Percentiles rank a stretch among this genome's conserved stretches.
Evolutionary conservation across 192 early-diverging fungal species (phyloP).

Genomic region (Umbelopsis isabellina): DNA sequence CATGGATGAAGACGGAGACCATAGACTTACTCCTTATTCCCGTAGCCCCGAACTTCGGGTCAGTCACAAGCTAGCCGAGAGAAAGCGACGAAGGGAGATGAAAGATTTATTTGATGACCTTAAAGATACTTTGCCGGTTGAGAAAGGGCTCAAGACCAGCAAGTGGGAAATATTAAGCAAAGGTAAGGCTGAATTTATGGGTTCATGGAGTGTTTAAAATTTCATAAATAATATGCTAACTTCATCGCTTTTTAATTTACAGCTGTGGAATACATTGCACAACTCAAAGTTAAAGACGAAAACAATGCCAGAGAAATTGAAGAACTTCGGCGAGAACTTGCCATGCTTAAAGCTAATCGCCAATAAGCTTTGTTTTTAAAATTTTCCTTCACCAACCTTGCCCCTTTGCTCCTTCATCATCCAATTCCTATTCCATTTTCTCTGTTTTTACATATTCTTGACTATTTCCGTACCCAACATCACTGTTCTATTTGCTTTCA

Average conservation of each 20-base stretch:
- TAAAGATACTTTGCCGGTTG: conserved; percentile 75
- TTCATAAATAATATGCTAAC: background rate
- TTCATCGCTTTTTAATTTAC: background rate
- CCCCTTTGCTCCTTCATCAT: background rate
- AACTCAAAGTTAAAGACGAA: conserved; percentile 52
- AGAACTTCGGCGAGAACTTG: conserved; percentile 47
- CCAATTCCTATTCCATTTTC: background rate
- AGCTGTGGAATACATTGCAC: conserved; percentile 61
- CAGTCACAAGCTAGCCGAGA: conserved; percentile 87
- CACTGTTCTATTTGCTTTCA: no score
- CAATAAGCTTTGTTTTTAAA: background rate
- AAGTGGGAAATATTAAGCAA: conserved; percentile 92
- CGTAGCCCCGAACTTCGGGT: conserved; percentile 79
- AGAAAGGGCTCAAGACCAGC: conserved; percentile 78
- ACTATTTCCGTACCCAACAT: no score
- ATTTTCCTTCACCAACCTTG: background rate
- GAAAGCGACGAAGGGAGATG: conserved; percentile 88
- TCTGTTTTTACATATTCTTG: no score
- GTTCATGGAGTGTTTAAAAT: background rate
- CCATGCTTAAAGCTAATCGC: conserved; percentile 16
- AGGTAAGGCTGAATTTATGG: conserved; percentile 49
- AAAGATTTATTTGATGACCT: conserved; percentile 90
- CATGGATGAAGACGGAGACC: conserved; percentile 5
- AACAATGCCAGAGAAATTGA: conserved; percentile 51
- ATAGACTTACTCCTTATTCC: conserved; percentile 57